Base-by-base conservation (phyloP, 192 early-diverging fungal genomes). In the Umbelopsis isabellina region DNA sequence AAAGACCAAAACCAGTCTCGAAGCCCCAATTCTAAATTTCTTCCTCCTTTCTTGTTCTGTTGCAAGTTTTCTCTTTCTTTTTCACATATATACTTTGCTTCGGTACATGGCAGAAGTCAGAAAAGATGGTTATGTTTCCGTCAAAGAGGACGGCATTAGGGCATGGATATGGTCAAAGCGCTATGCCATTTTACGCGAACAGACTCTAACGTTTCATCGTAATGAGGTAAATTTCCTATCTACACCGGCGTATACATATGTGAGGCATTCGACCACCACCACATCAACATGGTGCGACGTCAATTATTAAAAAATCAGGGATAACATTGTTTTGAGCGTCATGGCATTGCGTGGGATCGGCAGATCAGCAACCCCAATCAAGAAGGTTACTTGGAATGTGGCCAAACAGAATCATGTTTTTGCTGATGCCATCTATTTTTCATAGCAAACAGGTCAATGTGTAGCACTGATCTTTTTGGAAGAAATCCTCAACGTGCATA, bases 81-180 rank as follows among this genome's bases (percentile, higher is more conserved):
- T n/a, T 73, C 47, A 13, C 23, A 12, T 23, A 48, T 46, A 27
- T 22, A 37, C 8, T 53, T 52, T 73, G 27, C 23, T 74, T 47
- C 71, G 49, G 20, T 11, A n/a, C 16, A 83, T 83, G 82, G 71
- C 74, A 46, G 74, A 74, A 46, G 77, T 91, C 35, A 71, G 87
- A 71, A 97, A 94, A 78, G 86, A 92, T 53, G 95, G 95, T 27
- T 93, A 92, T 73, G 83, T 88, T 45, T 85, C 87, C 41, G 90
- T 97, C 66, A 97, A 96, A 82, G 97, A 99, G 61, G 95, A 96
- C 51, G 95, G 94, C 23, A 79, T 96, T 66, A 80, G 89, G 67
- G 89, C 91, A 49, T 99, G 95, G 83, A 89, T 98, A 75, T 99
- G 97, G 97, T 93, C 92, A 48, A 96, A 95, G 81, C 79, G 96